Evolutionary conservation across 768 basidiomycete species (phyloP), one percentile per base, ranked within the genome.

Genomic region (Scleroderma bovista): DNA sequence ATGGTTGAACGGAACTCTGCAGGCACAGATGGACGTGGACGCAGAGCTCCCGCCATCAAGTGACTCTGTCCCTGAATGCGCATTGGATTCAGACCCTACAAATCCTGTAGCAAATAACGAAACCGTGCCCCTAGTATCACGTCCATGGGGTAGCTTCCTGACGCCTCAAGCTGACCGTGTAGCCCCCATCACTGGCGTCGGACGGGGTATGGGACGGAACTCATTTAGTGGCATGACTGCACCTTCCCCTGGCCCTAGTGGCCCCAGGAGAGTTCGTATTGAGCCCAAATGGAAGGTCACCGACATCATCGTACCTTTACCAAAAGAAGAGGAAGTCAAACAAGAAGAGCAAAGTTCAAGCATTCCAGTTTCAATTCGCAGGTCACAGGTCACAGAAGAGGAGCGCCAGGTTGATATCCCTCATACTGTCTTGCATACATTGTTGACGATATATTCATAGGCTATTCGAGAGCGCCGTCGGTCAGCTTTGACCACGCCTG

Each of bases 401-500:
- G 59, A 59, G 36, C 55, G 46, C 16, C 52, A 52, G 44, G 47
- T 61, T 39, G 22, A 37, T 48, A 2, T 22, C 20, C 42, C 11
- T n/a, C 10, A 4, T 46, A 46, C 9, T 10, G 13, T 16, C 9
- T 40, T 26, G 29, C 29, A n/a, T 15, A 44, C 23, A 44, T 8
- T 20, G 44, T 38, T 15, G 20, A 53, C 19, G 13, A 26, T 12
- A 20, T 42, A 17, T 34, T n/a, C 34, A 24, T 48, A 79, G 74
- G 83, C 80, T 0, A 85, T 86, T 37, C 75, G 77, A 54, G 83
- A 83, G 47, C 75, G 84, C 9, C 67, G 84, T 22, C 72, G 76
- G 10, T 84, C 81, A 47, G 84, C 83, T 0, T 60, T 84, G 34
- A 69, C 66, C 3, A 67, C 72, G 54, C 61, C 79, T 51, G 68